These are phyloP conservation scores for Suillus bovinus DNA, from an alignment of 768 basidiomycete species.

Conservation along the genomic window DNA sequence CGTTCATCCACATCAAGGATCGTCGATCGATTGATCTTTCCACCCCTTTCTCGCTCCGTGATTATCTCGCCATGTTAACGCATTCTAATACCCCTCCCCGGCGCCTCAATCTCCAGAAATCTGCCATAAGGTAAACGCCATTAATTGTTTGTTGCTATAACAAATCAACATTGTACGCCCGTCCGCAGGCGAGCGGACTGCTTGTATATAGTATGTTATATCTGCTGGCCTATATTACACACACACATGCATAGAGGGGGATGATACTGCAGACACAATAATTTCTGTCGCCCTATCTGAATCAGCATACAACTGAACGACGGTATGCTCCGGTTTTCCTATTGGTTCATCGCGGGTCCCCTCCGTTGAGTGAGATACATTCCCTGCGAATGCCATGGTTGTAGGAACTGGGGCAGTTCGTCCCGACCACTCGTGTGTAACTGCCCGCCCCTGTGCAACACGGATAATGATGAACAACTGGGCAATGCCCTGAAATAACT, in stretches of 20 bases:
- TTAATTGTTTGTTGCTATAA: no score
- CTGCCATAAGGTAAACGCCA: no score
- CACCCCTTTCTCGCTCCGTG: no score
- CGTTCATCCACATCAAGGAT: no score
- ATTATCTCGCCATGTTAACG: no score
- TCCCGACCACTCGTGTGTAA: constrained; percentile 7
- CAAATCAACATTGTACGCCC: no score
- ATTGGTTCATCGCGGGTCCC: background rate
- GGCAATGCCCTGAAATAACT: constrained; percentile 30
- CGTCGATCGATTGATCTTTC: no score
- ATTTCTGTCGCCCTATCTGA: background rate
- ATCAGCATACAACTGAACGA: background rate
- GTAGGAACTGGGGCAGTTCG: background rate
- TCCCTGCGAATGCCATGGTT: background rate
- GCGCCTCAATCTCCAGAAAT: no score
- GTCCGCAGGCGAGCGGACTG: no score
- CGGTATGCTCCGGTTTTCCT: background rate
- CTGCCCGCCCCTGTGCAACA: constrained; percentile 32
- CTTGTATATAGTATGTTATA: background rate
- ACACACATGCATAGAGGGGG: no score
- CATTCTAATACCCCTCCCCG: no score
- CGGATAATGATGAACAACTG: constrained; percentile 39
- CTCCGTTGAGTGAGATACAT: background rate
- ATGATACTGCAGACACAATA: no score
- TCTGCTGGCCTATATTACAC: background rate